Evolutionary conservation across 345 rosid genomes (phyloP), one percentile per base, ranked within the genome.

Genomic region (Salix koriyanagi): DNA sequence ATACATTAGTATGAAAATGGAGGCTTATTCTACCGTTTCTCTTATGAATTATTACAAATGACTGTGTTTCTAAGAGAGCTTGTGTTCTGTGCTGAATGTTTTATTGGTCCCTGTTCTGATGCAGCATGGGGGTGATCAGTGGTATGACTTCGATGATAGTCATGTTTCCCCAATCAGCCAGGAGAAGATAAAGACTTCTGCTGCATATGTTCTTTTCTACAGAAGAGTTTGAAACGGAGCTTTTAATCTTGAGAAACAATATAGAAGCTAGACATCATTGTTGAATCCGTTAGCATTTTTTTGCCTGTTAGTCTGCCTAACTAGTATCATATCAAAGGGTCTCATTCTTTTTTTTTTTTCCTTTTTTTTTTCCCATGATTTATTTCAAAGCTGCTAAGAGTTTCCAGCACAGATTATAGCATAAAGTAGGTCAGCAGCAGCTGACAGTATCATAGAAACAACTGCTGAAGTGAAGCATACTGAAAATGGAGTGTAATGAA

Each of bases 91-190:
- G 16, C 37, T 19, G 41, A 26, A 60, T 72, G n/a, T 39, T 68
- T 21, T 72, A 23, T 69, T 75, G 42, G 14, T 39, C 26, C 71
- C 50, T 77, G 30, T 70, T 50, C 50, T 82, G 58, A 61, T 84
- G 83, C 79, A 96, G 99, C 97, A 91, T 72, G 99, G 99, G 70
- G 91, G 91, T 72, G 93, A 89, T 75, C 85, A 75, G 77, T 96
- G 99, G 99, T 94, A 90, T 23, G 95, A 94, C 81, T 96, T 96
- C 48, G 98, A 94, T 67, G 99, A 96, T 84, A 92, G 95, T 81
- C 91, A 83, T 52, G 99, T 96, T 71, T 70, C 72, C 79, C 88
- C 88, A 39, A 89, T 94, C 73, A 69, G 90, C 84, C 86, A 80
- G 83, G 97, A 96, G 73, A 94, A 92, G 85, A 91, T 96, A 80